A percentile compares a stretch with the other conserved stretches of the same genome.
Conservation (phyloP, 768 basidiomycete genomes). For the Lentinula guzmanii region DNA sequence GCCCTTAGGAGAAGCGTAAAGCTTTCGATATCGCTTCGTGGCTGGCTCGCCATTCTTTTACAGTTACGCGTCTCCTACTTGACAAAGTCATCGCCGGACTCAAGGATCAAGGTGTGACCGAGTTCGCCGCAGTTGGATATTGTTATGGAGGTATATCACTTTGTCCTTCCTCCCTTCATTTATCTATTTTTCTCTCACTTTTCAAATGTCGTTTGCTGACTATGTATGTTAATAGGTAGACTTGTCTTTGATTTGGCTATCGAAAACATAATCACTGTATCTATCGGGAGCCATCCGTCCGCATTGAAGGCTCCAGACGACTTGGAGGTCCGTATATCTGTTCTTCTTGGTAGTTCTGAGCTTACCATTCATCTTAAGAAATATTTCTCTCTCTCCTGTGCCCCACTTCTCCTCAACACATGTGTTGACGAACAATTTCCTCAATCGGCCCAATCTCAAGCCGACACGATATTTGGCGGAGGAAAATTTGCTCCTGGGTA, state of each 20-base stretch:
- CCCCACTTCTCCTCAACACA: conserved; percentile 63
- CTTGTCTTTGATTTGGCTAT: conserved; percentile 60
- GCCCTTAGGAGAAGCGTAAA: background rate
- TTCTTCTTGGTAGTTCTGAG: background rate
- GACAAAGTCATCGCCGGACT: conserved; percentile 54
- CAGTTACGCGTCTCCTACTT: conserved; percentile 37
- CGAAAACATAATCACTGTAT: conserved; percentile 41
- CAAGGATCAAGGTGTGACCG: conserved; percentile 51
- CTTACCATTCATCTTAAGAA: conserved; percentile 25
- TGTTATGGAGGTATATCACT: conserved; percentile 54
- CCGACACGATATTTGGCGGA: conserved; percentile 29
- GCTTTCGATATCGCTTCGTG: background rate
- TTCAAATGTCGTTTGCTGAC: background rate
- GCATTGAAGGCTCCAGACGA: conserved; percentile 51
- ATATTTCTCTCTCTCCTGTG: conserved; percentile 37
- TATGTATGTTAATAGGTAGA: conserved; percentile 28
- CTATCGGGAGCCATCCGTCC: conserved; percentile 55
- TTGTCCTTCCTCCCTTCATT: no score
- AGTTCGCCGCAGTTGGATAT: conserved; percentile 58
- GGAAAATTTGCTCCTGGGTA: conserved; percentile 32
- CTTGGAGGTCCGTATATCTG: conserved; percentile 38
- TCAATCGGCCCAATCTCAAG: conserved; percentile 27
- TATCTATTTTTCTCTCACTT: no score
- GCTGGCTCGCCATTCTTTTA: conserved; percentile 25
- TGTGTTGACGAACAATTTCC: conserved; percentile 33